Evolutionary conservation across 345 rosid species (phyloP).

Genomic region (Eucalyptus polybractea): DNA sequence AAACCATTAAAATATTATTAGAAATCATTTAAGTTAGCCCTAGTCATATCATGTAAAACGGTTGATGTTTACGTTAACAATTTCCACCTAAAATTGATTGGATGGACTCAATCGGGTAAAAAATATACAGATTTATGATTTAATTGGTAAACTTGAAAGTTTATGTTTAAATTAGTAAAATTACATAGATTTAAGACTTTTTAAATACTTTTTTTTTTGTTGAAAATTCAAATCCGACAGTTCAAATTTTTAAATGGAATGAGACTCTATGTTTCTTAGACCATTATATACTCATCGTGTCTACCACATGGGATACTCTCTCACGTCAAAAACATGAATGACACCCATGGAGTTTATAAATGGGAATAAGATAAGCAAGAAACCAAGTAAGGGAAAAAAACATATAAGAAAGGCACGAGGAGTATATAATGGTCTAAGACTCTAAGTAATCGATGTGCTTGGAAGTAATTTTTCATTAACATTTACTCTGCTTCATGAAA

Average conservation of each 20-base stretch:
- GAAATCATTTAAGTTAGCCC: not conserved
- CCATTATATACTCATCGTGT: not conserved
- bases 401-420: not conserved
- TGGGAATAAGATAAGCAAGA: not conserved
- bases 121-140: not conserved
- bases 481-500: not conserved
- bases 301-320: not conserved
- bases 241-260: not conserved
- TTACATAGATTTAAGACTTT: too few species aligned
- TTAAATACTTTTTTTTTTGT: too few species aligned
- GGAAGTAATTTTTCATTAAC: not conserved
- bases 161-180: too few species aligned
- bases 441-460: not conserved
- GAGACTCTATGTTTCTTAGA: not conserved
- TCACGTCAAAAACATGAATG: not conserved
- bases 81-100: fast-evolving
- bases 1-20: too few species aligned
- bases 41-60: too few species aligned
- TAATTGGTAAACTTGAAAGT: not conserved
- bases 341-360: too few species aligned
- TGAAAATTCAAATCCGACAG: not conserved
- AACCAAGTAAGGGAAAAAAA: not conserved
- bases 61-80: fast-evolving
- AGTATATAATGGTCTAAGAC: not conserved
- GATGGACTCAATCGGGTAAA: too few species aligned